phyloP scores from a whole-genome alignment of 257 asterid genomes.

The Fraxinus americana region DNA sequence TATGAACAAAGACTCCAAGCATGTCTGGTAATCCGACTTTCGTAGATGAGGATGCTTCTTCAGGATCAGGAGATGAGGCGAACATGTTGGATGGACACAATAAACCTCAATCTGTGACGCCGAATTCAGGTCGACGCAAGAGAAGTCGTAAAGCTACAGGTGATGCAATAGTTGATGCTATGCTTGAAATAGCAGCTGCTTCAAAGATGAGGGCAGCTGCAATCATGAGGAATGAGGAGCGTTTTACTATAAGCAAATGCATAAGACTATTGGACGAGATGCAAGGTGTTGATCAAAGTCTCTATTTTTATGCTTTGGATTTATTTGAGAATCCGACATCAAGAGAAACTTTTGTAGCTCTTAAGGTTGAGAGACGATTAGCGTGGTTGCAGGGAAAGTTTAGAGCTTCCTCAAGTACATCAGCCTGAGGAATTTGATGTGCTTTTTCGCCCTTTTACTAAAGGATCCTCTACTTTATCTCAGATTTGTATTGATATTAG shows the following conservation, averaged over 20 bases:
- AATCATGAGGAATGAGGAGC: slow-evolving; percentile 73
- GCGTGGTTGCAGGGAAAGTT: slow-evolving; percentile 80
- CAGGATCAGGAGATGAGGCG: slow-evolving; percentile 86
- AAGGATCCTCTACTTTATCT: slow-evolving; percentile 19
- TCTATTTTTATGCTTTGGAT: slow-evolving; percentile 81
- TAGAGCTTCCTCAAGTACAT: slow-evolving; percentile 57
- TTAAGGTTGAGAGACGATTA: slow-evolving; percentile 70
- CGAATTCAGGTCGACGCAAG: slow-evolving; percentile 68
- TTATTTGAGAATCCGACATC: slow-evolving; percentile 72
- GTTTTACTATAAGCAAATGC: slow-evolving; percentile 82
- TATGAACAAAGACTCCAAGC: slow-evolving; percentile 42
- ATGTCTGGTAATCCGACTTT: slow-evolving; percentile 80
- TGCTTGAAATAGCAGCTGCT: slow-evolving; percentile 94
- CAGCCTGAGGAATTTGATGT: slow-evolving; percentile 38
- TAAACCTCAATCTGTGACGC: slow-evolving; percentile 54
- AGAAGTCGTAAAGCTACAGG: slow-evolving; percentile 90
- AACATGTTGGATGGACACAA: slow-evolving; percentile 69
- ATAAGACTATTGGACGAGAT: slow-evolving; percentile 79
- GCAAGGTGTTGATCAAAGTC: slow-evolving; percentile 72
- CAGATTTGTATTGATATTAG: slow-evolving; percentile 22
- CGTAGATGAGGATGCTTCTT: slow-evolving; percentile 75
- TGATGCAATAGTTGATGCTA: slow-evolving; percentile 92
- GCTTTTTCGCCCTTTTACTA: slow-evolving; percentile 6
- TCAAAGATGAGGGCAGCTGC: slow-evolving; percentile 95
- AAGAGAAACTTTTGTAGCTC: slow-evolving; percentile 73